Evolutionary conservation across 2,329 filamentous ascomycete genomes (phyloP).

Genomic region (Thermoascus crustaceus): DNA sequence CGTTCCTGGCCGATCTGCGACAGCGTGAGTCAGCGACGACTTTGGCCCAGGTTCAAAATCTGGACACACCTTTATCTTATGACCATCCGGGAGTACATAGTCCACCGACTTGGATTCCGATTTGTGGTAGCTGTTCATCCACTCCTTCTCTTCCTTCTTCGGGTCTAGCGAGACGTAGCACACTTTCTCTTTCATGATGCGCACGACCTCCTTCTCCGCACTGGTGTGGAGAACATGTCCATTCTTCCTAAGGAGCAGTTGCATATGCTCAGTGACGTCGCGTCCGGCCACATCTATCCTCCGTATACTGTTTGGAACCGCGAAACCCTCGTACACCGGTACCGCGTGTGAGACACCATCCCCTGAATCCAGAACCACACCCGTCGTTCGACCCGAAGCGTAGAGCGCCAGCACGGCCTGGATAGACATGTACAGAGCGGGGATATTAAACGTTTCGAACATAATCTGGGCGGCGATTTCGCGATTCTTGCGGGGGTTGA

Average conservation of each 20-base stretch:
- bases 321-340: constrained; percentile 95
- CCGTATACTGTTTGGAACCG: constrained; percentile 89
- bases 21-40: constrained; percentile 4
- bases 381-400: constrained; percentile 89
- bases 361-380: constrained; percentile 88
- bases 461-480: constrained; percentile 95
- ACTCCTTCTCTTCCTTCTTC: constrained; percentile 92
- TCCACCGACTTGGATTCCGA: constrained; percentile 72
- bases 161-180: constrained; percentile 88
- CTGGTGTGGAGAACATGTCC: constrained; percentile 95
- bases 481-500: constrained; percentile 92
- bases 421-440: constrained; percentile 91
- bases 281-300: constrained; percentile 92
- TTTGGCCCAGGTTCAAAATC: background rate
- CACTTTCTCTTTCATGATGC: constrained; percentile 83
- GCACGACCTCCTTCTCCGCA: constrained; percentile 97
- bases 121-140: constrained; percentile 64
- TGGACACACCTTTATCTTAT: constrained; percentile 69
- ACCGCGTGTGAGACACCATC: constrained; percentile 97
- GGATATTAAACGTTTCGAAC: constrained; percentile 98
- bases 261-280: constrained; percentile 93
- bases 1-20: constrained; percentile 77
- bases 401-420: constrained; percentile 95
- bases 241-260: constrained; percentile 80
- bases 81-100: constrained; percentile 84